These are phyloP conservation scores for Cantharellus anzutake DNA, from an alignment of 768 basidiomycete species.

Conservation along the genomic window DNA sequence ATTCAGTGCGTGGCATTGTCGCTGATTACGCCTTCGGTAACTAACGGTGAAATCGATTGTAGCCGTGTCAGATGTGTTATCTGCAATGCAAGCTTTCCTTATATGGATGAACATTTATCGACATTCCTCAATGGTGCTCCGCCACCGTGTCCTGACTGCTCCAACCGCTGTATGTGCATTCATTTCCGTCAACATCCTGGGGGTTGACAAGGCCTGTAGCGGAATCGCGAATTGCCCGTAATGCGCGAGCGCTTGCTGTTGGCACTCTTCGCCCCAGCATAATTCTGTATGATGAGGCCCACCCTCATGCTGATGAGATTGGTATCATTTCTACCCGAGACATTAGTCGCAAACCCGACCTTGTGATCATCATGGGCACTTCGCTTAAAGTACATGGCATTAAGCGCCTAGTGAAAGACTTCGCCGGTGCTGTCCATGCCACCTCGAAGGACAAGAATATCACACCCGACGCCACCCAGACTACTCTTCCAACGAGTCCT, in stretches of 20 bases:
- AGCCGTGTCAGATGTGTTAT: conserved; percentile 63
- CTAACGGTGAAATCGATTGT: neutral
- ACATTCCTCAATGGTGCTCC: conserved; percentile 51
- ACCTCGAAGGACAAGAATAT: conserved; percentile 17
- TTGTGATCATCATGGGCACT: conserved; percentile 94
- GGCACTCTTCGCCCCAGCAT: conserved; percentile 87
- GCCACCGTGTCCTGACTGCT: conserved; percentile 78
- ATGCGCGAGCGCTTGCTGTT: conserved; percentile 56
- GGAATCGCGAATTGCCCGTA: conserved; percentile 60
- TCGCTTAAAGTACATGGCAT: conserved; percentile 91
- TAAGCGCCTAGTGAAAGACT: conserved; percentile 85
- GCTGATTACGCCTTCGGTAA: neutral
- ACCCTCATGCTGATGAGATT: conserved; percentile 85
- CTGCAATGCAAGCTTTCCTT: conserved; percentile 66
- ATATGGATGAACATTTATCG: conserved; percentile 37
- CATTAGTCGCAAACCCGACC: conserved; percentile 61
- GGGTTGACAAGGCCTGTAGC: conserved; percentile 25
- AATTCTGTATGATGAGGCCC: conserved; percentile 87
- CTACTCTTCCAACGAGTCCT: conserved; percentile 9
- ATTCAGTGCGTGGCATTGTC: conserved; percentile 28
- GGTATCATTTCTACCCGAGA: conserved; percentile 63
- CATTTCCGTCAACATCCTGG: conserved; percentile 3
- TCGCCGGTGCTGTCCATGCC: conserved; percentile 60
- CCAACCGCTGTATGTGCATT: conserved; percentile 48
- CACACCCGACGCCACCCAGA: conserved; percentile 18